Evolutionary conservation across 306 rosid species (phyloP).

Genomic region (Inga laurina): DNA sequence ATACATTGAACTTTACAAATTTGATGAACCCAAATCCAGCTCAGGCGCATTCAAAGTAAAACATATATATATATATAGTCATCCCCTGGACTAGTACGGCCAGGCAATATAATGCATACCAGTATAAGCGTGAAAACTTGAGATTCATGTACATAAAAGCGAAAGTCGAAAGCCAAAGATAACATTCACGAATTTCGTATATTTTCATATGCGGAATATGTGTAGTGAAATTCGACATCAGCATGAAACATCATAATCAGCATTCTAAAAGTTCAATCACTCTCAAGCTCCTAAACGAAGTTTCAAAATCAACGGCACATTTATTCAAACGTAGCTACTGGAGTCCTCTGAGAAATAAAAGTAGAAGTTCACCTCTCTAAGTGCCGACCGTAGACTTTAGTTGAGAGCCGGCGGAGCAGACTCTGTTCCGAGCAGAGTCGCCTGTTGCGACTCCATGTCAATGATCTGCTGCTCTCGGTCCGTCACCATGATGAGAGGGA

Average conservation of each 20-base stretch:
- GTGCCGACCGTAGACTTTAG: slow-evolving; percentile 28
- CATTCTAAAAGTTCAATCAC: not conserved
- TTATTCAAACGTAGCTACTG: not conserved
- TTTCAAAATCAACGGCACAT: not conserved
- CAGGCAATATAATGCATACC: too few relatives aligned
- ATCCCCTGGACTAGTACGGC: not conserved
- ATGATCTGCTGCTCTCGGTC: slow-evolving; percentile 84
- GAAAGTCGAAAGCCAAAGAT: not conserved
- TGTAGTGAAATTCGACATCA: not conserved
- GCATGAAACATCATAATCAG: not conserved
- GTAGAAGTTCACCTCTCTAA: not conserved
- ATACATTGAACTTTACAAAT: too few relatives aligned
- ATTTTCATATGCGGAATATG: not conserved
- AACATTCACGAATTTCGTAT: not conserved
- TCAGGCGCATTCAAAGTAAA: too few relatives aligned
- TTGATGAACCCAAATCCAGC: too few relatives aligned
- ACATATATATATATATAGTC: too few relatives aligned
- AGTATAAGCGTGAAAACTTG: not conserved
- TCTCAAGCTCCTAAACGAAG: not conserved
- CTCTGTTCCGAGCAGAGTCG: slow-evolving; percentile 71
- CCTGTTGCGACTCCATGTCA: slow-evolving; percentile 82
- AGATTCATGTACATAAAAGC: not conserved
- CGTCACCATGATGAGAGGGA: slow-evolving; percentile 77
- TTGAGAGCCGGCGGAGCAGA: slow-evolving; percentile 29
- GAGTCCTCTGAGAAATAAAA: not conserved